Evolutionary conservation across 2,329 filamentous ascomycete genomes (phyloP), one percentile per base, ranked within the genome.

Genomic region (Pyrenochaeta sp.): DNA sequence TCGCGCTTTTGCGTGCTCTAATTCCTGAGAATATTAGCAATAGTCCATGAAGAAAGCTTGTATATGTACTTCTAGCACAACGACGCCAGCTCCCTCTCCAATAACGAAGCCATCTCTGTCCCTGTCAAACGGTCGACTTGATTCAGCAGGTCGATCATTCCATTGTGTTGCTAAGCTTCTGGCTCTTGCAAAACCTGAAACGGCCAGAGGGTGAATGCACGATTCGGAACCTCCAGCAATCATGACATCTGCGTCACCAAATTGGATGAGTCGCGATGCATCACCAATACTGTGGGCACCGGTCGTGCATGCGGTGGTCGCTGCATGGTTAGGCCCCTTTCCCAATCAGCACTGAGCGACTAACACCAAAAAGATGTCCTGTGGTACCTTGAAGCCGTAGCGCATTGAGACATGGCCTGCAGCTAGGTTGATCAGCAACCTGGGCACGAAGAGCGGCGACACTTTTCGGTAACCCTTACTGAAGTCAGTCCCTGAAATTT

Each of bases 361-460:
- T 20, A 2, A 4, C 3, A 39, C 5, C 11, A 18, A 27, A 1
- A 21, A 1, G 2, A 4, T 9, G 14, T 11, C 7, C 17, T 9
- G 18, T 11, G 43, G 15, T 69, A 84, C 83, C 69, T 83, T 86
- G 69, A 99, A 90, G 15, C 92, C 91, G 77, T 95, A 88, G 65
- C 87, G 90, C 88, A 99, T 98, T 21, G 94, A 94, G 32, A 98
- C 87, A 72, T 98, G 94, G 0, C 95, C 95, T 9, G 95, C 95
- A 0, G 91, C 95, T 63, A 99, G 85, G 73, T 99, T 99, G 77
- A 96, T 97, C 44, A 99, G 83, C 7, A 98, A 87, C 64, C 91
- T 90, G 6, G 95, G 95, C 7, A 98, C 92, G 71, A 99, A 98
- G 3, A 97, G 79, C 1, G 95, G 95, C 30, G 93, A 96, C 2